Conservation (phyloP, 2,329 filamentous ascomycete genomes). For the Fusarium foetens region DNA sequence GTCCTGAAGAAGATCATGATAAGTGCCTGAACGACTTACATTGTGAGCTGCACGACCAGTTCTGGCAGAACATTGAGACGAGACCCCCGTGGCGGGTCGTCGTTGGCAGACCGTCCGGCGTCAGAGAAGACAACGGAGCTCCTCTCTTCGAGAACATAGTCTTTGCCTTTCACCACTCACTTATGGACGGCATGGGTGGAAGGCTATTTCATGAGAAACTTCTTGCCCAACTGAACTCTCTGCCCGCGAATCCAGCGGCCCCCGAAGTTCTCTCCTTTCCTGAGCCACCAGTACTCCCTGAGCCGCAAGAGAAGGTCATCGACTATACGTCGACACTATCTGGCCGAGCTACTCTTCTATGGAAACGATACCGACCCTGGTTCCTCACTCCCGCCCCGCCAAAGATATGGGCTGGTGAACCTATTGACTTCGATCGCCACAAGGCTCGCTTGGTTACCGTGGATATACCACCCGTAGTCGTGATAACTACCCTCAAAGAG, state of each 20-base stretch:
- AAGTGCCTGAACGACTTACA: conserved; percentile 47
- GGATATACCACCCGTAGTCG: conserved; percentile 45
- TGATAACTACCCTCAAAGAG: conserved; percentile 49
- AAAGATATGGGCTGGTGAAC: conserved; percentile 53
- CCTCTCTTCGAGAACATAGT: conserved; percentile 52
- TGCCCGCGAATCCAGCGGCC: not conserved
- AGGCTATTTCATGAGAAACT: conserved; percentile 61
- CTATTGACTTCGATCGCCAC: conserved; percentile 50
- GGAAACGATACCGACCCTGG: conserved; percentile 52
- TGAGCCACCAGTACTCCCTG: conserved; percentile 47
- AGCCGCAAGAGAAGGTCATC: conserved; percentile 55
- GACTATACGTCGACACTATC: conserved; percentile 52
- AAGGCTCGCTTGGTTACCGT: conserved; percentile 52
- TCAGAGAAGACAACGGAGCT: not conserved
- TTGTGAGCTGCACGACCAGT: conserved; percentile 53
- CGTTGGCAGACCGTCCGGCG: conserved; percentile 45
- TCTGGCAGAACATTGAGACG: conserved; percentile 53
- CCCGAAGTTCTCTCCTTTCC: conserved; percentile 43
- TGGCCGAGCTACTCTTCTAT: conserved; percentile 55
- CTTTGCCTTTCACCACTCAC: conserved; percentile 63
- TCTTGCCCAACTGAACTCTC: conserved; percentile 53
- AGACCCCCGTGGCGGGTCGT: conserved; percentile 61
- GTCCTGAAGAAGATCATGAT: conserved; percentile 46
- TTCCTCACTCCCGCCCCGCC: conserved; percentile 48
- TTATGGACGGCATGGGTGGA: conserved; percentile 63